phyloP scores from a whole-genome alignment of 495 filamentous ascomycete genomes.

The Talaromyces ruber region DNA sequence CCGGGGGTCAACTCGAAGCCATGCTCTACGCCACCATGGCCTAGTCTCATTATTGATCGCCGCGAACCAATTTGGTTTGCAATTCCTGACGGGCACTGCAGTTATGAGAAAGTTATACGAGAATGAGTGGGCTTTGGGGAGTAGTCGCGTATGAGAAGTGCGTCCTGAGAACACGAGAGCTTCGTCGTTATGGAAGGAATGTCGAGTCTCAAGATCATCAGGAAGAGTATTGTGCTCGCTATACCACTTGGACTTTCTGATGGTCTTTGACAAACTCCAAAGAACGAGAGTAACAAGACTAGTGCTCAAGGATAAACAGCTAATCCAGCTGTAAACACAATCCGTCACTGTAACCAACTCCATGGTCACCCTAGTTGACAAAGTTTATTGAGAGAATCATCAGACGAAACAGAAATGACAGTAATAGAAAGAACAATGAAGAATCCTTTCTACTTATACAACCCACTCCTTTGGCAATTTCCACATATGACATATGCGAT shows the following conservation, averaged over 20 bases:
- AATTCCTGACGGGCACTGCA: background rate
- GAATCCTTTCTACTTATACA: background rate
- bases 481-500: background rate
- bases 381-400: too few species aligned
- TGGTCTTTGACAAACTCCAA: background rate
- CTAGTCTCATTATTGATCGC: background rate
- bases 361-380: background rate
- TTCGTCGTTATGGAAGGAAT: background rate
- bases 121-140: background rate
- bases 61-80: background rate
- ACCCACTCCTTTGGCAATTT: background rate
- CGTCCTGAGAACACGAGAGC: background rate
- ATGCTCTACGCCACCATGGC: background rate
- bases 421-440: too few species aligned
- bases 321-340: background rate
- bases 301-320: background rate
- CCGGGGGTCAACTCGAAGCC: background rate
- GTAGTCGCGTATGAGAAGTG: conserved; percentile 1
- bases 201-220: background rate
- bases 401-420: too few species aligned
- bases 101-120: background rate
- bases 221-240: background rate
- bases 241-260: background rate
- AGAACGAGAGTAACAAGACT: background rate
- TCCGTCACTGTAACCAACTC: background rate